A percentile compares a stretch with the other conserved stretches of the same genome.
phyloP scores from a whole-genome alignment of 331 rosid genomes.

The Quercus lobata region DNA sequence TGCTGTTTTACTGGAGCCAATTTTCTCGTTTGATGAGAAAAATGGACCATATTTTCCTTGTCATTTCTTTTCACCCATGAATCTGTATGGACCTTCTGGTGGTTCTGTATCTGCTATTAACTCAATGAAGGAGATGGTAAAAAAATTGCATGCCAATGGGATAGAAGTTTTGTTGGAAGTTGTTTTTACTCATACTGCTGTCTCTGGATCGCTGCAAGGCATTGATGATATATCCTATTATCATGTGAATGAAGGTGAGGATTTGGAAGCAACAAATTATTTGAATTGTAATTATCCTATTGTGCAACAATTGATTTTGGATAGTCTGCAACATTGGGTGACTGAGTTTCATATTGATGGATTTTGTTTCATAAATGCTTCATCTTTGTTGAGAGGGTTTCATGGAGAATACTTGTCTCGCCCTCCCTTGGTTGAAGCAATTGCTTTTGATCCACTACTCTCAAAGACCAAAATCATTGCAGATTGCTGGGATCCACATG shows the following conservation, averaged over 20 bases:
- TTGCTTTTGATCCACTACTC: conserved; percentile 78
- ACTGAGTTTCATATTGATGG: conserved; percentile 91
- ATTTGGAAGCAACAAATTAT: conserved; percentile 32
- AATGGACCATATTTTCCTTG: conserved; percentile 82
- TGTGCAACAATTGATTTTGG: conserved; percentile 72
- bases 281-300: conserved; percentile 79
- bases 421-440: conserved; percentile 84
- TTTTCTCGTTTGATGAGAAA: conserved; percentile 63
- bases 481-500: conserved; percentile 72
- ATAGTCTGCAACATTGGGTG: conserved; percentile 82
- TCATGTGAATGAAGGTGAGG: conserved; percentile 20
- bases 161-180: conserved; percentile 88
- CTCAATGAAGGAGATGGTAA: conserved; percentile 87
- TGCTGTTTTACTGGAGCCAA: conserved; percentile 79
- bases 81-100: conserved; percentile 59
- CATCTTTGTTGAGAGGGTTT: conserved; percentile 56
- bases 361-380: conserved; percentile 82
- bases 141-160: conserved; percentile 72
- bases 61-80: conserved; percentile 75
- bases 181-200: conserved; percentile 73
- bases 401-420: conserved; percentile 67
- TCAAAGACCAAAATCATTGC: conserved; percentile 78
- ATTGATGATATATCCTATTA: conserved; percentile 70
- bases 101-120: conserved; percentile 48
- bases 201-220: conserved; percentile 62